Evolutionary conservation across 805 yeast genomes (phyloP).

Genomic region (Kodamaea hsintzibuensis): DNA sequence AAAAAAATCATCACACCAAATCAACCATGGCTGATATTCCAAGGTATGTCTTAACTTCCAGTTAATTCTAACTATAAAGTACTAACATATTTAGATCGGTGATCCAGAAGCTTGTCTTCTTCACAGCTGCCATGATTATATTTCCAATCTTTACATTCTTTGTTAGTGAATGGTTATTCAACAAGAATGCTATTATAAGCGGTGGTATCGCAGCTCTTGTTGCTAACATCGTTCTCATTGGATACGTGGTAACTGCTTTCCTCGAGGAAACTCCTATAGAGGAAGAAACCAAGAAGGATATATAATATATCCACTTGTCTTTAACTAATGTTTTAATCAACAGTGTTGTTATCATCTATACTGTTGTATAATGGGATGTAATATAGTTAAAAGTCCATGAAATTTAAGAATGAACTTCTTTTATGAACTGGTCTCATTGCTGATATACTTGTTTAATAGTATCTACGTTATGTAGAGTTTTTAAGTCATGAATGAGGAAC

Average conservation of each 20-base stretch:
- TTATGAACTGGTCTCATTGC: too few species aligned
- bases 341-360: background rate
- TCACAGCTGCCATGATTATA: conserved; percentile 74
- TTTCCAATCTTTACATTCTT: conserved; percentile 69
- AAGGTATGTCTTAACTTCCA: conserved; percentile 10
- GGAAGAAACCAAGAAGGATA: conserved; percentile 18
- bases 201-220: conserved; percentile 81
- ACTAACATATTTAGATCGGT: conserved; percentile 50
- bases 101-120: conserved; percentile 64
- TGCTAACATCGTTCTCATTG: conserved; percentile 73
- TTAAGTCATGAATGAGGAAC: background rate
- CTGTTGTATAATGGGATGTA: background rate
- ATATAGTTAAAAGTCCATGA: background rate
- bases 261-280: conserved; percentile 54
- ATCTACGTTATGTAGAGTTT: background rate
- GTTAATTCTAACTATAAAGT: background rate
- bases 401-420: background rate
- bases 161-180: conserved; percentile 44
- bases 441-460: too few species aligned
- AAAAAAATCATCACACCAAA: background rate
- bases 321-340: background rate
- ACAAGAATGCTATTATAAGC: conserved; percentile 59
- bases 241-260: conserved; percentile 73
- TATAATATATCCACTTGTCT: background rate
- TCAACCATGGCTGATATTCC: conserved; percentile 15